Base-by-base conservation (phyloP, 208 protist species). In the Trypanosomatidae sp. region DNA sequence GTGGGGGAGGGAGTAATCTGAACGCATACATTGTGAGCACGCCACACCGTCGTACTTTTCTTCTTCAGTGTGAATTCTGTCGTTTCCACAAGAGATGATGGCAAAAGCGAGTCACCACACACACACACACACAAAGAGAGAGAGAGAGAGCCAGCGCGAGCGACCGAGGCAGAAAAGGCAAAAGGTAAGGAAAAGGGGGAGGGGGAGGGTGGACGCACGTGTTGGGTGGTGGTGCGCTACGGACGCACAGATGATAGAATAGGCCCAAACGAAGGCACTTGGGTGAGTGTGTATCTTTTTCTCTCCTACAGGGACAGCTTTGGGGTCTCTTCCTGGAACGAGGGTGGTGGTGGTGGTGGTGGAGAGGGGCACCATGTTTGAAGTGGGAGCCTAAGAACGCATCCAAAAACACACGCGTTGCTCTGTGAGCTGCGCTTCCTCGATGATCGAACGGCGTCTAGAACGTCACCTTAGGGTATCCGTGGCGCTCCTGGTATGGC, bases 401-500 rank as follows among this genome's bases (percentile, higher is more conserved):
- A 22, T 39, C 41, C 19, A 19, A 22, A 10, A 52, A 19, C 28
- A 28, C 25, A 52, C 46, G n/a, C 25, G 49, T 13, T 66, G 52
- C 53, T 33, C 36, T 67, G 9, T 65, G 36, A 25, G 22, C 19
- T 6, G 7, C 36, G 39, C 0, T 44, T 25, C 59, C 39, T 28
- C 28, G 28, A 66, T 53, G 22, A 28, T 33, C 22, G 36, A 50
- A 25, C 36, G 9, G 66, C 53, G 47, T 46, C 53, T 80, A 91
- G 56, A 74, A 87, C 13, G 39, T 77, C 39, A 93, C 80, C 60
- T 76, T 78, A 12, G 90, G 90, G 52, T 75, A 91, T 9, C 87
- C 90, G 33, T 75, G 75, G 44, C 91, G 84, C 74, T 94, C 91
- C 69, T 84, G 47, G 80, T 94, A 94, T 0, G 85, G 88, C 46